Conservation (phyloP, 2,329 filamentous ascomycete genomes). For the Xylariaceae sp. region DNA sequence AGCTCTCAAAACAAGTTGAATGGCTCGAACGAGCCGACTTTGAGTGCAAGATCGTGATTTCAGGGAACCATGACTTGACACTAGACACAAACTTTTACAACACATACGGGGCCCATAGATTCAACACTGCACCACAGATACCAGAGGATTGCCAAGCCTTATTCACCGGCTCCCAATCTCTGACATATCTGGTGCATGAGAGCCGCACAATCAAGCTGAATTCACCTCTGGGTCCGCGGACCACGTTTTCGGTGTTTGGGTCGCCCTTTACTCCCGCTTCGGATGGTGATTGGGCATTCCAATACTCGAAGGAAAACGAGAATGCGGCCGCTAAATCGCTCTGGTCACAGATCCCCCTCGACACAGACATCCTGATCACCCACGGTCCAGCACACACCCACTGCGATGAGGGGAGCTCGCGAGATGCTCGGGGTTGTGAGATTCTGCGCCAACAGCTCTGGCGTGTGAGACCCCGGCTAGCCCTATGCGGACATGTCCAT, state of each 20-base stretch:
- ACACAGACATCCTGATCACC: conserved; percentile 63
- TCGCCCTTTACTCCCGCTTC: conserved; percentile 59
- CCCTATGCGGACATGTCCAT: conserved; percentile 69
- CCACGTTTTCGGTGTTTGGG: conserved; percentile 62
- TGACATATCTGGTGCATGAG: conserved; percentile 59
- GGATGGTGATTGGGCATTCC: conserved; percentile 59
- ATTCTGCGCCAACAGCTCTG: conserved; percentile 52
- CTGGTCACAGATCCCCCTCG: conserved; percentile 58
- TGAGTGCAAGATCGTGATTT: conserved; percentile 65
- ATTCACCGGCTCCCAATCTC: conserved; percentile 43
- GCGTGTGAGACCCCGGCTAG: conserved; percentile 57
- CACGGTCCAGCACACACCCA: conserved; percentile 62
- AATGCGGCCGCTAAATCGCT: conserved; percentile 29
- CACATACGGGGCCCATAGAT: conserved; percentile 48
- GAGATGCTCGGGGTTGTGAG: conserved; percentile 52
- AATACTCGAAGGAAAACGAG: conserved; percentile 41
- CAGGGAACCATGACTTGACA: conserved; percentile 71
- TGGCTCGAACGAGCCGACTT: conserved; percentile 67
- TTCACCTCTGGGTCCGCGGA: conserved; percentile 50
- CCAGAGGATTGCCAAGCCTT: conserved; percentile 49
- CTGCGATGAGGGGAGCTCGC: conserved; percentile 45
- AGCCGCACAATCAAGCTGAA: conserved; percentile 50
- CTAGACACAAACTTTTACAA: conserved; percentile 60
- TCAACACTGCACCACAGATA: conserved; percentile 52
- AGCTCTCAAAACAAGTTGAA: conserved; percentile 55